These are phyloP conservation scores for Kondoa subrosea DNA, from an alignment of 768 basidiomycete genomes.

Conservation along the genomic window DNA sequence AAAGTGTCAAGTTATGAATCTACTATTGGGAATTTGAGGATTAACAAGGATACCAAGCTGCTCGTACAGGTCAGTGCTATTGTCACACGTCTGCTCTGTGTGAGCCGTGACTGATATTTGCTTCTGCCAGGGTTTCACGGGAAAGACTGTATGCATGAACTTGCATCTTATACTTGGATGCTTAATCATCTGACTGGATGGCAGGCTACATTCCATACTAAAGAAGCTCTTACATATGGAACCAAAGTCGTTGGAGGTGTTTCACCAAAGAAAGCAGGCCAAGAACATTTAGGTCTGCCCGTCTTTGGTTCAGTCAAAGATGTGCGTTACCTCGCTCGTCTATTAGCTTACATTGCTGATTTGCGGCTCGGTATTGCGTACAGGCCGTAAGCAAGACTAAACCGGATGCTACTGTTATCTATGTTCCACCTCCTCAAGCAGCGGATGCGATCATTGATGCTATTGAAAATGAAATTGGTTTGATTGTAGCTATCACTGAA, in stretches of 20 bases:
- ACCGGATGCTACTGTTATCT: slow-evolving; percentile 89
- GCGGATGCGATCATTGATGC: slow-evolving; percentile 97
- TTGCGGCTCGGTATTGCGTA: slow-evolving; percentile 51
- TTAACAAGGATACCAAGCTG: slow-evolving; percentile 89
- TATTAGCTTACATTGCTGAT: no score
- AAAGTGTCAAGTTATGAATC: no score
- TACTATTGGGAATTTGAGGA: slow-evolving; percentile 75
- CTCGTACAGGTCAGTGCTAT: slow-evolving; percentile 47
- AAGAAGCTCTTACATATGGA: slow-evolving; percentile 81
- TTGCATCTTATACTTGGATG: not conserved
- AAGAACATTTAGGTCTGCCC: slow-evolving; percentile 83
- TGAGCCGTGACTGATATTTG: not conserved
- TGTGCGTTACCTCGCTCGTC: slow-evolving; percentile 38
- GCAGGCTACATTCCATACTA: slow-evolving; percentile 85
- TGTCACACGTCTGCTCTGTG: not conserved
- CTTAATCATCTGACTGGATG: not conserved
- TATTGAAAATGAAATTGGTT: slow-evolving; percentile 89
- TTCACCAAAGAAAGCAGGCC: slow-evolving; percentile 88
- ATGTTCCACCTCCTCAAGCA: slow-evolving; percentile 90
- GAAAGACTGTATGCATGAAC: slow-evolving; percentile 50
- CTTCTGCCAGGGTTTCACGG: slow-evolving; percentile 48
- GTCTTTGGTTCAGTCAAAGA: slow-evolving; percentile 84
- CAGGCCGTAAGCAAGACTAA: slow-evolving; percentile 71
- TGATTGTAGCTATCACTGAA: slow-evolving; percentile 97
- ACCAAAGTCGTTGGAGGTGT: slow-evolving; percentile 97